Base-by-base conservation (phyloP, 2,329 filamentous ascomycete genomes). In the Xylariales sp. region DNA sequence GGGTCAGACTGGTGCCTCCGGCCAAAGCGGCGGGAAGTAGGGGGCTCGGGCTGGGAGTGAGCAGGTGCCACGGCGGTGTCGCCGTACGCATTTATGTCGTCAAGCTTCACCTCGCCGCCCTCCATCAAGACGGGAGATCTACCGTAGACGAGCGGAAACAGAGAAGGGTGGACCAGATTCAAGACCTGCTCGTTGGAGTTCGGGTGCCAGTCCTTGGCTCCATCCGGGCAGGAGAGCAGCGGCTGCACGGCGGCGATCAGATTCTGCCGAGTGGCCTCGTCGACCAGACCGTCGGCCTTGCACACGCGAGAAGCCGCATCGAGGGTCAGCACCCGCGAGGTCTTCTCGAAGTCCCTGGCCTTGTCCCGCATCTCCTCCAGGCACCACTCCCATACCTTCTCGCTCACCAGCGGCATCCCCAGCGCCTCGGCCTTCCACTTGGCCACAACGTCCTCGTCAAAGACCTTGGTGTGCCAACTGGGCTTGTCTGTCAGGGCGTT, bases 81-180 rank as follows among this genome's bases (percentile, higher is more conserved):
- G 13, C 8, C n/a, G 17, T 33, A 33, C 8, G 30, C 17, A 19
- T 6, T 18, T 12, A 36, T 16, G 16, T 29, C 17, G 13, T 19
- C 33, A 5, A 36, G 23, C 7, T 12, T 14, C 2, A 25, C 21
- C n/a, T 27, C 5, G 7, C 14, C 33, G 8, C 61, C 61, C 29
- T 60, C 48, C 4, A 52, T 38, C 2, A 78, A 46, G 4, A 66
- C 61, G 4, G 62, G 61, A 3, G 66, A 68, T 12, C 57, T 55
- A 0, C 73, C 75, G 46, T 76, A 79, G 2, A 76, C 52, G 0
- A 85, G 55, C 0, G 81, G 78, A 45, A 70, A 85, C 6, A 85
- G 61, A 0, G 78, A 84, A 1, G 81, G 79, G 45, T 85, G 72
- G 5, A 85, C 68, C 2, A 85, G 59, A 50, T 85, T 73, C 1